Base-by-base conservation (phyloP, 257 asterid species). In the Dorcoceras hygrometricum region DNA sequence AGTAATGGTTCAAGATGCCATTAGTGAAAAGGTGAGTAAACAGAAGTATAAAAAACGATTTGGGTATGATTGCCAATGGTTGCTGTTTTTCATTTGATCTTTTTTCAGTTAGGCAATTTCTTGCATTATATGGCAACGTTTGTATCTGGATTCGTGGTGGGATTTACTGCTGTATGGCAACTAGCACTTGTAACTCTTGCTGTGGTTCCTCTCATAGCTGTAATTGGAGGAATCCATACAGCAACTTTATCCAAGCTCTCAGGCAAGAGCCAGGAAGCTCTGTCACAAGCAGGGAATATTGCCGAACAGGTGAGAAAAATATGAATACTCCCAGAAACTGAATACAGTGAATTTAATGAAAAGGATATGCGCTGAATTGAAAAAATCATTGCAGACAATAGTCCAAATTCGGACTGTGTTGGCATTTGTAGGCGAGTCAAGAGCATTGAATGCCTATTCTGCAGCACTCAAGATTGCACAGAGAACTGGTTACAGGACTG, bases 41-140 rank as follows among this genome's bases (percentile, higher is more conserved):
- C 57, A 59, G 0, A 6, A 20, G 20, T 28, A 14, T 12, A 43
- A 43, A 14, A 4, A 24, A 55, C 22, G 19, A 43, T 43, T 14
- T 43, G n/a, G 12, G 51, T 43, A 4, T 36, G 48, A 36, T 43
- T 43, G 19, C 14, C 12, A 14, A 51, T 31, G 46, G 19, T 18
- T 1, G 19, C 27, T 27, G 51, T 70, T 63, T 2, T 73, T 0
- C 18, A 11, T 28, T 43, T 6, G 6, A 43, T 19, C 5, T 32
- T 71, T 7, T 8, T 71, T 73, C 89, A 88, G 96, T 73, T 91
- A 88, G 98, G 98, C 14, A 91, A 91, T 87, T 91, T 91, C 85
- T 80, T 91, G 83, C 98, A 91, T 69, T 91, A 91, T 77, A 83
- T 91, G 89, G 98, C 98, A 67, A 91, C 96, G 39, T 88, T 89